Conservation (phyloP, 805 yeast genomes). For the Zygosaccharomyces rouxii region DNA sequence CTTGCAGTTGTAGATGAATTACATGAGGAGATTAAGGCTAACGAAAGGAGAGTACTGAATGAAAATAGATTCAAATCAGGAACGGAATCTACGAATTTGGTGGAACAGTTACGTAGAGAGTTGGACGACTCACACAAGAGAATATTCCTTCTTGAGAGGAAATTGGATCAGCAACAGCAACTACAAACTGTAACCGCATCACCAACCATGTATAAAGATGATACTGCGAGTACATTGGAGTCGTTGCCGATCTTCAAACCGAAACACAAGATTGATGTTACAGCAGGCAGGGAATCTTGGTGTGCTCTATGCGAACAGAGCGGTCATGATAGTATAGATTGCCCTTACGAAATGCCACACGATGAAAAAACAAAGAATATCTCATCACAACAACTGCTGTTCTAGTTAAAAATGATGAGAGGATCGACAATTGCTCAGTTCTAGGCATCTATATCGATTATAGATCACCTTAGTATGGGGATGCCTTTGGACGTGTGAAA, state of each 20-base stretch:
- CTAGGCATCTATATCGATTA: not conserved
- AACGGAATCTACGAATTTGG: conserved; percentile 9
- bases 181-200: conserved; percentile 1
- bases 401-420: not conserved
- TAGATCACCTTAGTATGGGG: not conserved
- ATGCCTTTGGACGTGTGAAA: conserved; percentile 2
- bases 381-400: conserved; percentile 10
- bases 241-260: conserved; percentile 32
- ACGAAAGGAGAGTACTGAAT: conserved; percentile 19
- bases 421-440: not conserved
- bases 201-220: conserved; percentile 6
- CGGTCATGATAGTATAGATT: conserved; percentile 83
- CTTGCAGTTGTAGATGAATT: conserved; percentile 32
- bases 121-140: conserved; percentile 27
- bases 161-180: conserved; percentile 6
- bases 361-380: conserved; percentile 7
- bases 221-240: conserved; percentile 14
- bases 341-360: conserved; percentile 61
- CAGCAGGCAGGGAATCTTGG: conserved; percentile 75
- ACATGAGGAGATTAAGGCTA: conserved; percentile 32
- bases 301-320: conserved; percentile 89
- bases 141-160: conserved; percentile 20
- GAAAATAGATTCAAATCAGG: conserved; percentile 20
- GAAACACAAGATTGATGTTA: conserved; percentile 41
- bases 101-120: conserved; percentile 31